These are phyloP conservation scores for Celoporthe dispersa DNA, from an alignment of 2,329 filamentous ascomycete genomes.

Conservation along the genomic window DNA sequence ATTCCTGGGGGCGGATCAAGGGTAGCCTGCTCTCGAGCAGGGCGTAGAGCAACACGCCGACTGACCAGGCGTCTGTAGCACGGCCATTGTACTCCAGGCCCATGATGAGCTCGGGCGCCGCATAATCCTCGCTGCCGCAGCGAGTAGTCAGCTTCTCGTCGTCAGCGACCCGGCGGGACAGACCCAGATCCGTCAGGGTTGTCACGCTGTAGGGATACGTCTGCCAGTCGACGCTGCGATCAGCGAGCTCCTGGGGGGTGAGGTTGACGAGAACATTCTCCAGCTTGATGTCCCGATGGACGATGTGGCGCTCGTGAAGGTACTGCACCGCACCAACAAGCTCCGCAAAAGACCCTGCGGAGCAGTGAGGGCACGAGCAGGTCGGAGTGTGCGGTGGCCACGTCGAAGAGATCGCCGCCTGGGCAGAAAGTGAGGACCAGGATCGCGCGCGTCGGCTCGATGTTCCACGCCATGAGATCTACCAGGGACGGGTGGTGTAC, in stretches of 20 bases:
- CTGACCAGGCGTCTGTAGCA: conserved; percentile 90
- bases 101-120: conserved; percentile 93
- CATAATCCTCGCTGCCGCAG: conserved; percentile 96
- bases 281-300: conserved; percentile 96
- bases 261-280: conserved; percentile 90
- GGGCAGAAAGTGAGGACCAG: conserved; percentile 90
- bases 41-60: conserved; percentile 91
- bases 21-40: conserved; percentile 91
- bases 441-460: conserved; percentile 80
- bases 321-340: conserved; percentile 84
- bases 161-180: conserved; percentile 83
- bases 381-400: conserved; percentile 75
- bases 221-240: conserved; percentile 67
- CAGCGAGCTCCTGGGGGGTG: conserved; percentile 67
- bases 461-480: conserved; percentile 88
- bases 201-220: conserved; percentile 81
- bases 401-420: conserved; percentile 92
- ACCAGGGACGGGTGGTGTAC: conserved; percentile 90
- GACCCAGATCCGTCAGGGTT: conserved; percentile 88
- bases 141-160: conserved; percentile 90
- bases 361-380: conserved; percentile 72
- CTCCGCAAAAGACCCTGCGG: conserved; percentile 88
- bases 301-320: conserved; percentile 82
- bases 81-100: conserved; percentile 93
- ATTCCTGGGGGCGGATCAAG: conserved; percentile 84